phyloP scores from a whole-genome alignment of 2,329 filamentous ascomycete species.

The Colletotrichum spinosum region DNA sequence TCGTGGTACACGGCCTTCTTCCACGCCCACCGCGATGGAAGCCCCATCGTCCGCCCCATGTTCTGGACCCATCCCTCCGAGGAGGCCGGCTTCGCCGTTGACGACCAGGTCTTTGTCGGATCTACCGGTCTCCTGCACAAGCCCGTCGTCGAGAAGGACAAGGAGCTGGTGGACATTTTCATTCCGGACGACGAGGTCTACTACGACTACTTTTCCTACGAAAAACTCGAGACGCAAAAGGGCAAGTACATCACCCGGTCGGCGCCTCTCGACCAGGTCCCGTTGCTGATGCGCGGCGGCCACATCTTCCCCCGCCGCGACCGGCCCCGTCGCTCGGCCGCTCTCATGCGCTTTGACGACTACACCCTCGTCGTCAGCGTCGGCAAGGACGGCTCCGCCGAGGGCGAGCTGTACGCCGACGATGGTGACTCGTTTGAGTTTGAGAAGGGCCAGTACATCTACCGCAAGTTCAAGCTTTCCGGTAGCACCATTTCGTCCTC shows the following conservation, averaged over 20 bases:
- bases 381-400: conserved; percentile 69
- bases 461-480: conserved; percentile 80
- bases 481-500: conserved; percentile 72
- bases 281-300: conserved; percentile 91
- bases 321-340: conserved; percentile 83
- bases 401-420: conserved; percentile 89
- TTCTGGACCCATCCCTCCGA: conserved; percentile 92
- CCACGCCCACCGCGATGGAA: conserved; percentile 83
- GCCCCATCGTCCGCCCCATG: conserved; percentile 90
- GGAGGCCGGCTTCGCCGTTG: conserved; percentile 87
- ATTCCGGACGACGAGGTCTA: conserved; percentile 90
- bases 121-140: conserved; percentile 91
- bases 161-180: conserved; percentile 81
- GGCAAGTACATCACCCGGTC: conserved; percentile 77
- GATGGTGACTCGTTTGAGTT: conserved; percentile 95
- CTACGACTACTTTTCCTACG: conserved; percentile 95
- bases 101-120: conserved; percentile 94
- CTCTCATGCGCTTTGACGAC: conserved; percentile 93
- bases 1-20: conserved; percentile 98
- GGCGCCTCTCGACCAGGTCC: conserved; percentile 87
- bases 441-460: conserved; percentile 86
- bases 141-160: conserved; percentile 84
- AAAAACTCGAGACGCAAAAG: conserved; percentile 74
- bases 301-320: conserved; percentile 94
- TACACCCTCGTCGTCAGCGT: conserved; percentile 90